Conservation (phyloP, 805 yeast species). For the Priceomyces medius region DNA sequence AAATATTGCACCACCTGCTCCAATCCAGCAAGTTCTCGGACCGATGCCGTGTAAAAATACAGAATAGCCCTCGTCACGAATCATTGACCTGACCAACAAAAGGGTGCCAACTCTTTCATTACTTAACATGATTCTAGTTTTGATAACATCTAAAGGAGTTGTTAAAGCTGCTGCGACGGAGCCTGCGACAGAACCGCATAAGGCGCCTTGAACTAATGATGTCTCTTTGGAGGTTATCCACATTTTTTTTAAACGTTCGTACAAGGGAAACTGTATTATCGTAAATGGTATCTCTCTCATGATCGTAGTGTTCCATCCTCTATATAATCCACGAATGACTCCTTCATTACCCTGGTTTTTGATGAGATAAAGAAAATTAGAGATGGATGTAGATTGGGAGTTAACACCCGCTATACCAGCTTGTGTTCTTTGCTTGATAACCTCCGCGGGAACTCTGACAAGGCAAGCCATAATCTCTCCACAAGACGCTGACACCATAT, state of each 20-base stretch:
- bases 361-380: constrained; percentile 63
- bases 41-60: constrained; percentile 86
- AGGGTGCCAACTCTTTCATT: constrained; percentile 47
- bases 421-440: constrained; percentile 92
- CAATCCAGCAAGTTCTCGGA: constrained; percentile 96
- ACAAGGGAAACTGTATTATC: constrained; percentile 89
- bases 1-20: constrained; percentile 98
- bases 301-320: constrained; percentile 93
- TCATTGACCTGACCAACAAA: constrained; percentile 50
- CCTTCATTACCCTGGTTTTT: constrained; percentile 77
- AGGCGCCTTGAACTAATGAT: constrained; percentile 73
- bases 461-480: constrained; percentile 94
- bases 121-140: constrained; percentile 82
- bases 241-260: constrained; percentile 71
- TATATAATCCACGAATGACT: constrained; percentile 68
- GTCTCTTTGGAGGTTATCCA: constrained; percentile 46
- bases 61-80: constrained; percentile 67
- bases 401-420: constrained; percentile 36
- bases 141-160: constrained; percentile 76
- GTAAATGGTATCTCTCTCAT: constrained; percentile 97
- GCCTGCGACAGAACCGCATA: constrained; percentile 81
- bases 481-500: constrained; percentile 82
- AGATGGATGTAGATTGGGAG: constrained; percentile 55
- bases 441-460: constrained; percentile 96
- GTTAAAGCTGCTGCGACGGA: constrained; percentile 80